Conservation (phyloP, 805 yeast genomes). For the Starmerella bombicola region DNA sequence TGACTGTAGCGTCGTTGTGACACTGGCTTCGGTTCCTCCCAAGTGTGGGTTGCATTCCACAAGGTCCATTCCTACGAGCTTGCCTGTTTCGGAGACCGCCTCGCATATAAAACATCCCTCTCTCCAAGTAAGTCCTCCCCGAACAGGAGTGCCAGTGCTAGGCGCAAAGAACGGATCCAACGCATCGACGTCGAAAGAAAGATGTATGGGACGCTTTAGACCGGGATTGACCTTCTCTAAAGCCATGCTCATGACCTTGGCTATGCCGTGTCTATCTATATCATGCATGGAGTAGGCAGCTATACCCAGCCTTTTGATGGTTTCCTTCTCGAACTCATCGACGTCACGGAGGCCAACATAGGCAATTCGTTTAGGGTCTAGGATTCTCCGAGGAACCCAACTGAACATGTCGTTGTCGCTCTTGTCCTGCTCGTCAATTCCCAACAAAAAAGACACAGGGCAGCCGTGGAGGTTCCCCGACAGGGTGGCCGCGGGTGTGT, state of each 20-base stretch:
- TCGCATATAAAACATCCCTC: constrained; percentile 90
- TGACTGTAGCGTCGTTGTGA: constrained; percentile 72
- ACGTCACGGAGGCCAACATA: constrained; percentile 93
- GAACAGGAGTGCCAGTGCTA: constrained; percentile 95
- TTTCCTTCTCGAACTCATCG: constrained; percentile 70
- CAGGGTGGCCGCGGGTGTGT: constrained; percentile 69
- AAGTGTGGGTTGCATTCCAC: constrained; percentile 89
- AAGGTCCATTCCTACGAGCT: constrained; percentile 72
- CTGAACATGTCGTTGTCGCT: constrained; percentile 57
- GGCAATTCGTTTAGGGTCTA: constrained; percentile 61
- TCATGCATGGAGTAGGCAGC: constrained; percentile 92
- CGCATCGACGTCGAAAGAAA: constrained; percentile 93
- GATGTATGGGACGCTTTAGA: constrained; percentile 62
- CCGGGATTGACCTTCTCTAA: constrained; percentile 63
- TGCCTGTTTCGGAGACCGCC: constrained; percentile 83
- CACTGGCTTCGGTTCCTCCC: constrained; percentile 63
- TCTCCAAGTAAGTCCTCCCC: constrained; percentile 89
- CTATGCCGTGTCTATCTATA: constrained; percentile 86
- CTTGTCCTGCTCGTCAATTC: constrained; percentile 51
- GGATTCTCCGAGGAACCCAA: constrained; percentile 60
- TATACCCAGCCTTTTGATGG: constrained; percentile 57
- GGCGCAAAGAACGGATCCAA: constrained; percentile 90
- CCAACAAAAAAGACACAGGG: constrained; percentile 84
- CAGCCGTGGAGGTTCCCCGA: constrained; percentile 95
- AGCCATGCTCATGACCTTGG: constrained; percentile 85